Base-by-base conservation (phyloP, 306 rosid genomes). In the Cicer cuneatum region DNA sequence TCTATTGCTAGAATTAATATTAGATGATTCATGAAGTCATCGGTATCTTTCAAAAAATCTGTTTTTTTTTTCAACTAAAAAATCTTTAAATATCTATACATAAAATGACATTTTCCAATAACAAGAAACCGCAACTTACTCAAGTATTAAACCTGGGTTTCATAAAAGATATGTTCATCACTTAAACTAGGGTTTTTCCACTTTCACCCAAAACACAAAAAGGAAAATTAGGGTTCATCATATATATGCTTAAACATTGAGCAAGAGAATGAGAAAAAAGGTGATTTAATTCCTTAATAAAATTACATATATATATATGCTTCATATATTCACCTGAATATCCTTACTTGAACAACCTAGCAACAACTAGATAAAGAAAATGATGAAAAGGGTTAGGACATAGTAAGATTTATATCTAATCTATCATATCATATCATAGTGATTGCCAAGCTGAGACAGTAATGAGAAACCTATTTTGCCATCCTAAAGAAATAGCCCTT, bases 401-500 rank as follows among this genome's bases (percentile, higher is more conserved):
- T 60, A 7, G 10, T 14, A 19, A 19, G 21, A 58, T 58, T 13
- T 12, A 58, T 29, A 0, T 47, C 13, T 47, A n/a, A 47, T 12
- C 1, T 46, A 54, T 18, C 9, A 8, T 21, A 52, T 52, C 5
- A 53, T 49, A 49, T 57, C 65, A 59, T 66, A 76, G 61, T 72
- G 89, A 76, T 39, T 86, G 82, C 97, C 97, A 92, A 71, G 89
- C 86, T 35, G 97, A 86, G 39, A 87, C 90, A 0, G 93, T 88
- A 6, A 87, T 89, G 58, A 92, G 80, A 83, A 81, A 74, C 85
- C 97, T 89, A 71, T 88, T 82, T 75, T 92, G 96, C 97, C 97
- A 92, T 21, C 93, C 91, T 24, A 92, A 69, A 63, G 93, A 92
- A 46, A 92, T 74, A 14, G 93, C 90, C 64, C 69, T 84, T 61